Base-by-base conservation (phyloP, 768 basidiomycete genomes). In the Chalciporus piperatus region DNA sequence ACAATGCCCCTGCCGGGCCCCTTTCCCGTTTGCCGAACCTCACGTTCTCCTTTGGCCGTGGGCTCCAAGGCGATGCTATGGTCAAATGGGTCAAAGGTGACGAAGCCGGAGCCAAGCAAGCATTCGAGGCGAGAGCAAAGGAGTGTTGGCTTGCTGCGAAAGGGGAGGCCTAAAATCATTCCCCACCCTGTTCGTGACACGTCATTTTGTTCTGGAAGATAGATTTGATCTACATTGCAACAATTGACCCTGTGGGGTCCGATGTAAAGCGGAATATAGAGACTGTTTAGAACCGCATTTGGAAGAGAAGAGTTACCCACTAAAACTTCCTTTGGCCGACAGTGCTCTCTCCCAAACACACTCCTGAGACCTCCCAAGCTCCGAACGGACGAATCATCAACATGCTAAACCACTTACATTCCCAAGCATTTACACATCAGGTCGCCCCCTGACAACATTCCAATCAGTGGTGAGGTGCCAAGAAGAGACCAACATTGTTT, bases 31-130 rank as follows among this genome's bases (percentile, higher is more conserved):
- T 79, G 8, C 77, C 74, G n/a, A 68, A 66, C 20, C 57, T 80
- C 35, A 71, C 74, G 3, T 80, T 82, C 59, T 77, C 78, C 23
- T 81, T 76, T 64, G 77, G 79, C 28, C 58, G 76, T 22, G 76
- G 75, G 10, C 57, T 81, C 23, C 81, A 82, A 62, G 75, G 76
- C 2, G 75, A 78, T 13, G 74, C 78, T 9, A 72, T 77, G 68
- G 65, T 70, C 47, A 61, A 68, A 48, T 81, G 78, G 76, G 70
- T 72, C 19, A 67, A 57, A 50, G 78, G 77, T 3, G 78, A 81
- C 38, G 70, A 76, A 50, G 52, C 62, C 28, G 69, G 65, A 25
- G 69, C 74, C 23, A 73, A 72, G 58, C 59, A 63, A 22, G 63
- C 72, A 17, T 74, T 80, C 42, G 67, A 70, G 44, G 70, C 71